Conservation (phyloP, 2,329 filamentous ascomycete genomes). For the Fusarium buharicum region DNA sequence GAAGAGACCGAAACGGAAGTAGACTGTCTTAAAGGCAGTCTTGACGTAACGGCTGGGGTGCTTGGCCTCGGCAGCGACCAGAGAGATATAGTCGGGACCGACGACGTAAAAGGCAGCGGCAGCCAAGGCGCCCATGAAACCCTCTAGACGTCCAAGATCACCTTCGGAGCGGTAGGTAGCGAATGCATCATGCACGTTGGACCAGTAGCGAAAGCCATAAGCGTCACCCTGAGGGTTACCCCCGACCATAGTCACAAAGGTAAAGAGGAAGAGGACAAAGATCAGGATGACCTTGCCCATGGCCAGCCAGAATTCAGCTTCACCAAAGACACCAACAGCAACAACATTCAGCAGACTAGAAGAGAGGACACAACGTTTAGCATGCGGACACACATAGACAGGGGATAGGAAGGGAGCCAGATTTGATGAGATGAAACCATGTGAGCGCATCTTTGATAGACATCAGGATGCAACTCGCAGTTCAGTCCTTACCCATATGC, state of each 20-base stretch:
- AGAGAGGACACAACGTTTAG: conserved; percentile 31
- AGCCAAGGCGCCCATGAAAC: conserved; percentile 31
- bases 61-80: conserved; percentile 34
- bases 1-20: conserved; percentile 77
- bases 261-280: conserved; percentile 38
- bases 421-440: conserved; percentile 13
- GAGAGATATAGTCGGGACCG: conserved; percentile 39
- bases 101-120: conserved; percentile 35
- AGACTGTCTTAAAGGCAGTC: conserved; percentile 77
- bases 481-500: conserved; percentile 37
- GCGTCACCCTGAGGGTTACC: conserved; percentile 34
- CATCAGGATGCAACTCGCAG: conserved; percentile 31
- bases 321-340: conserved; percentile 39
- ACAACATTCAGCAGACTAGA: conserved; percentile 53
- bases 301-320: conserved; percentile 41
- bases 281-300: conserved; percentile 36
- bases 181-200: conserved; percentile 27
- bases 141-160: conserved; percentile 31
- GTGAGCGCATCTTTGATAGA: conserved; percentile 32
- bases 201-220: conserved; percentile 38
- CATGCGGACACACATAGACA: conserved; percentile 23
- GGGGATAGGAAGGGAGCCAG: neutral
- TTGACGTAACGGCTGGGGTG: conserved; percentile 71
- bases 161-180: conserved; percentile 24
- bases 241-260: conserved; percentile 40